phyloP scores from a whole-genome alignment of 1,284 basidiomycete genomes.

The Cryptococcus wingfieldii region DNA sequence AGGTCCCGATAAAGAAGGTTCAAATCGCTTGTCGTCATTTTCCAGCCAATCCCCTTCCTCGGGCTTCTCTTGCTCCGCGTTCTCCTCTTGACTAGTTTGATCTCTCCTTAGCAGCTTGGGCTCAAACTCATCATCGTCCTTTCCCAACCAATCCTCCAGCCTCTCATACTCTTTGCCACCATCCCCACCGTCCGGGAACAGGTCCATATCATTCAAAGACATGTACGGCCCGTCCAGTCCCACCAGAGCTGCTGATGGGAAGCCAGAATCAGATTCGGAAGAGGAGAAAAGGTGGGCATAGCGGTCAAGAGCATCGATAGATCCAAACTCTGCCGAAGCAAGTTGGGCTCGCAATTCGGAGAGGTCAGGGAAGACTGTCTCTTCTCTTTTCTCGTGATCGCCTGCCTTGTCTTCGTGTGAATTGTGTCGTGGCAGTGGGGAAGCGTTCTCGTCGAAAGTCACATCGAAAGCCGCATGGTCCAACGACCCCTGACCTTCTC shows the following conservation, averaged over 20 bases:
- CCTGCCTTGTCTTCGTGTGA: background rate
- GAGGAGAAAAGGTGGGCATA: background rate
- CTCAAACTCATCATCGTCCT: conserved; percentile 14
- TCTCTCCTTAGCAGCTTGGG: background rate
- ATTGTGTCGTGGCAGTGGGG: background rate
- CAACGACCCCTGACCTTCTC: background rate
- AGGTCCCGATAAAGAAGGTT: background rate
- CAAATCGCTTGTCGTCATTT: conserved; percentile 9
- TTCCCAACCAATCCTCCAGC: conserved; percentile 37
- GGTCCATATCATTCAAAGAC: conserved; percentile 4
- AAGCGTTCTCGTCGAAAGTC: background rate
- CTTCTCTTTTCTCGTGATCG: background rate
- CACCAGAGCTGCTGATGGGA: background rate
- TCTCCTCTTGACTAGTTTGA: background rate
- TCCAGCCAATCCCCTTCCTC: conserved; percentile 12
- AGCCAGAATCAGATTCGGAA: background rate
- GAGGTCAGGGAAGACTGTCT: conserved; percentile 13
- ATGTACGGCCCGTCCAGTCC: background rate
- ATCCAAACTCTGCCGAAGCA: conserved; percentile 2
- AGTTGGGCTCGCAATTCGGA: conserved; percentile 18
- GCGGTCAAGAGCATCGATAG: conserved; percentile 1
- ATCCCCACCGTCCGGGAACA: conserved; percentile 15
- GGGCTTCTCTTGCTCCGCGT: background rate
- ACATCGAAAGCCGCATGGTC: background rate
- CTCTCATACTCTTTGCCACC: conserved; percentile 32